Evolutionary conservation across 2,329 filamentous ascomycete genomes (phyloP).

Genomic region (Biscogniauxia mediterranea): DNA sequence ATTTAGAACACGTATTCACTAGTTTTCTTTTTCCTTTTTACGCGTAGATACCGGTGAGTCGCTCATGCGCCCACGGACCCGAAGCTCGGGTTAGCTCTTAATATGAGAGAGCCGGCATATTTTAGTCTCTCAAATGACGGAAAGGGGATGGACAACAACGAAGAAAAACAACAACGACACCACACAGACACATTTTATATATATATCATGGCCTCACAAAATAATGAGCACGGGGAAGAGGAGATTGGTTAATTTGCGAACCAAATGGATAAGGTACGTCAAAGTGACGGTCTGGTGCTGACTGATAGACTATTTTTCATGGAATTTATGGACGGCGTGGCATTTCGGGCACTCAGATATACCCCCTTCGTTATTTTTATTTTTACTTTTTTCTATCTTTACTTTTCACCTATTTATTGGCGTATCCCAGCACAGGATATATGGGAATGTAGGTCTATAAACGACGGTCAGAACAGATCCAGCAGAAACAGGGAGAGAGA

Average conservation of each 20-base stretch:
- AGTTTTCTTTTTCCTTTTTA: slow-evolving; percentile 24
- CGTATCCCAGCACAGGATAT: neutral
- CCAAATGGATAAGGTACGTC: neutral
- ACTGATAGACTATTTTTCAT: neutral
- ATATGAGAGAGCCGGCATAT: neutral
- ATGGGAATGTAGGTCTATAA: neutral
- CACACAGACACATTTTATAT: neutral
- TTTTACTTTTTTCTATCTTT: no score
- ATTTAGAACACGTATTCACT: slow-evolving; percentile 21
- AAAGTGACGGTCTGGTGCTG: neutral
- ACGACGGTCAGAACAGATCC: neutral
- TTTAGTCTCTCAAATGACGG: no score
- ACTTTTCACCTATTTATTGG: neutral
- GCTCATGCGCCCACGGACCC: neutral
- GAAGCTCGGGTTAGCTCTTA: neutral
- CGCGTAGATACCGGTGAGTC: neutral
- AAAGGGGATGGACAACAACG: no score
- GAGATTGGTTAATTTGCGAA: neutral
- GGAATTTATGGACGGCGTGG: neutral
- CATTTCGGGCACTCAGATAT: neutral
- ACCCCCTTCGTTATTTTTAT: neutral
- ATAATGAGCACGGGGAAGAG: neutral
- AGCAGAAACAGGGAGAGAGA: neutral
- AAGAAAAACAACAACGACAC: no score
- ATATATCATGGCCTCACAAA: neutral